Base-by-base conservation (phyloP, 2,329 filamentous ascomycete genomes). In the Cordyceps javanica region DNA sequence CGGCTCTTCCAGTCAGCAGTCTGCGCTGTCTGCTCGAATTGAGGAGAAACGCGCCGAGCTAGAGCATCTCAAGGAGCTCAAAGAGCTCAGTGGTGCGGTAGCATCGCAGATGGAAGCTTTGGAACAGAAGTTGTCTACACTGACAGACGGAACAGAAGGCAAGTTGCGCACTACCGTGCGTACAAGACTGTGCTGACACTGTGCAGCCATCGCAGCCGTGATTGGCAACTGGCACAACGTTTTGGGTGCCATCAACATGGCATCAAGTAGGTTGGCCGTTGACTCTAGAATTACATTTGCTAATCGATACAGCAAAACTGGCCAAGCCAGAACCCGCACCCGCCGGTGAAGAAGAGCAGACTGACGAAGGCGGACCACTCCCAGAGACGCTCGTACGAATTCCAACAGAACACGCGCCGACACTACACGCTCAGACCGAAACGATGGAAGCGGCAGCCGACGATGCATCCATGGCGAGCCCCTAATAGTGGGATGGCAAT, bases 161-260 rank as follows among this genome's bases (percentile, higher is more conserved):
- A 68, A 60, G 69, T 57, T 21, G 50, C 2, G 26, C 44, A 21
- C 25, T 25, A 13, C 32, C 38, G 39, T 46, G 19, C 36, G 50
- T 13, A 60, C 61, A 61, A 60, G 65, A 26, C n/a, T 26, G 30
- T 11, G 51, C 65, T 70, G 44, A 72, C 61, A n/a, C 60, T 57
- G 53, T 38, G 48, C 69, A 91, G 89, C 88, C 60, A 90, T 95
- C 66, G 90, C 90, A 39, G 82, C 87, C n/a, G 90, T 95, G 23
- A 77, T 95, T 69, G 83, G 87, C 55, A 95, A 94, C 70, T 95
- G 90, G 90, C 88, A 92, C 71, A 92, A 90, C 65, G 90, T 95
- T 62, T 79, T 95, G 60, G 81, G 88, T 62, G 89, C 89, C 42
- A 92, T 95, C 67, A 88, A 88, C 67, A 92, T 94, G 88, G 90